Conservation (phyloP, 176 grass and related monocot species). For the Pontederia crassipes region DNA sequence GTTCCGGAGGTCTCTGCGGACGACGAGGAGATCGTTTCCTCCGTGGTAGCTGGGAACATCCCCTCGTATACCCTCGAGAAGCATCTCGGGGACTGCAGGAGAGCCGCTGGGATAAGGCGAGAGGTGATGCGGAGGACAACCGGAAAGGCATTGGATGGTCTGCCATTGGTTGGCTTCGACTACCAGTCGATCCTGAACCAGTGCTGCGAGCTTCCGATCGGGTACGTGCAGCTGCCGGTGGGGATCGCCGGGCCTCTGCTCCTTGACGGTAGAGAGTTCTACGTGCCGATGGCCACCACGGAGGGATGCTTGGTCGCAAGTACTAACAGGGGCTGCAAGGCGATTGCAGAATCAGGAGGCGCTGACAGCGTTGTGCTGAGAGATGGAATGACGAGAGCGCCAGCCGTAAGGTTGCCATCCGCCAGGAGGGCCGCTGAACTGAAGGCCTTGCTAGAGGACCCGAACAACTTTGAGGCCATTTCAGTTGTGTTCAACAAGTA, state of each 20-base stretch:
- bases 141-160: slow-evolving; percentile 1
- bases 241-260: slow-evolving; percentile 5
- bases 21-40: slow-evolving; percentile 3
- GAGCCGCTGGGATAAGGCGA: slow-evolving; percentile 11
- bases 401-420: slow-evolving; percentile 2
- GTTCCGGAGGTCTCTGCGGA: not conserved
- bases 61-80: slow-evolving; percentile 8
- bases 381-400: slow-evolving; percentile 15
- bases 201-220: slow-evolving; percentile 11
- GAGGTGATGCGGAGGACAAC: slow-evolving; percentile 6
- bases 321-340: slow-evolving; percentile 14
- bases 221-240: slow-evolving; percentile 16
- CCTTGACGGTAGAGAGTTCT: slow-evolving; percentile 5
- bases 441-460: slow-evolving; percentile 8
- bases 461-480: not conserved
- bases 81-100: slow-evolving; percentile 7
- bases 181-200: slow-evolving; percentile 4
- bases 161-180: slow-evolving; percentile 10
- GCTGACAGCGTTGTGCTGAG: not conserved
- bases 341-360: not conserved
- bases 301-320: slow-evolving; percentile 14
- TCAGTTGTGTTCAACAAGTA: slow-evolving; percentile 16
- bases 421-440: slow-evolving; percentile 4
- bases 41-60: slow-evolving; percentile 3
- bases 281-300: slow-evolving; percentile 14